Evolutionary conservation across 108 stramenopile genomes (phyloP), one percentile per base, ranked within the genome.

Genomic region (Nitzschia putrida): DNA sequence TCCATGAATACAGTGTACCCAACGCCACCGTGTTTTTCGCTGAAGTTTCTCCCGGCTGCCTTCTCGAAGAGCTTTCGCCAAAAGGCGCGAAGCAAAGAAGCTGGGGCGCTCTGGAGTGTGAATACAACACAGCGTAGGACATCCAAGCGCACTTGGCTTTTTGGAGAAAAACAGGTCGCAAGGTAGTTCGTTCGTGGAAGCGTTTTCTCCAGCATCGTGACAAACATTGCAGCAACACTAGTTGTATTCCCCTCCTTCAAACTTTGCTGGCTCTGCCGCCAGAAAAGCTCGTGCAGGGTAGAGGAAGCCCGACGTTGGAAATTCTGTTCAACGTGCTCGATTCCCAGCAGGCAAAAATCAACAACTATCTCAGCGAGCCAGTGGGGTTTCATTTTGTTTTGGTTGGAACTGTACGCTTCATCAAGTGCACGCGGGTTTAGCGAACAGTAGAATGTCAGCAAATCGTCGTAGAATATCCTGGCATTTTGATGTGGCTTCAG

Each of bases 241-340:
- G 89, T 69, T 16, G 85, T 61, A 55, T 76, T 77, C 25, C 90
- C 90, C 11, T 80, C 77, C 14, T 65, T 76, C 72, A 83, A 63
- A 26, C 88, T 82, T 25, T 78, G 57, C 57, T 83, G 83, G 63
- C 88, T 90, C 38, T 78, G 71, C 4, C 78, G 51, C 90, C 93
- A 94, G 59, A 94, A 90, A 12, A 94, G 63, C 58, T 94, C 93
- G 40, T 86, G 78, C n/a, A 94, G 61, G 4, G 91, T 76, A 16
- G 93, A 88, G 6, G 88, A 66, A 54, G 93, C 79, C 57, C 93
- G 78, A n/a, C 82, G 74, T 64, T 92, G 93, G 50, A 94, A 90
- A 47, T 77, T 77, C 52, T 85, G 84, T 44, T 94, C 90, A 0
- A 80, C 87, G 57, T 94, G 90, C 26, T 88, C 90, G 7, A 85